A percentile compares a stretch with the other conserved stretches of the same genome.
Conservation (phyloP, 129 eudicot genomes). For the Mikania micrantha region DNA sequence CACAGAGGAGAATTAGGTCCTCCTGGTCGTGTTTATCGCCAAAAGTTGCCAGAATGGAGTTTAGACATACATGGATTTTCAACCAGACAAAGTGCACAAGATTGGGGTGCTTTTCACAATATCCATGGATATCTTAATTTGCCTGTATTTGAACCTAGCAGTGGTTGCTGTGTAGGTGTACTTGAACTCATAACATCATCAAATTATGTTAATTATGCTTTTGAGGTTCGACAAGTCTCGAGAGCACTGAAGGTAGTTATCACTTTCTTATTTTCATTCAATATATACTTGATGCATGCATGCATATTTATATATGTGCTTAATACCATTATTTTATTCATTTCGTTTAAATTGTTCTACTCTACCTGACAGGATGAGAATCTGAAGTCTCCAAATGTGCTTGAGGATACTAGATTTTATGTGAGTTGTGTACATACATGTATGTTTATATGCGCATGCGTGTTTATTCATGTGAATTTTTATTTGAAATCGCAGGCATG, state of each 20-base stretch:
- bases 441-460: neutral
- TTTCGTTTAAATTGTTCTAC: neutral
- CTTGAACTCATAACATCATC: conserved; percentile 15
- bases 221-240: conserved; percentile 9
- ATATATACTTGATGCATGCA: neutral
- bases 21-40: conserved; percentile 9
- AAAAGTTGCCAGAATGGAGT: conserved; percentile 13
- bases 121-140: conserved; percentile 7
- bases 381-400: conserved; percentile 11
- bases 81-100: neutral
- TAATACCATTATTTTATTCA: neutral
- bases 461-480: neutral
- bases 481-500: neutral
- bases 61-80: neutral
- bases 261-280: neutral
- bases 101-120: neutral
- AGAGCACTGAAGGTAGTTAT: conserved; percentile 7
- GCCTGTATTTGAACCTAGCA: conserved; percentile 4
- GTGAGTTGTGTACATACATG: neutral
- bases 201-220: conserved; percentile 12
- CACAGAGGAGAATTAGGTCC: conserved; percentile 4
- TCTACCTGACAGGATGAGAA: conserved; percentile 4
- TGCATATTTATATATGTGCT: neutral
- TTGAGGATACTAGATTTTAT: conserved; percentile 5
- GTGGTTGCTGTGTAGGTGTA: conserved; percentile 6